phyloP scores from a whole-genome alignment of 148 eudicot species.

The Bassia scoparia region DNA sequence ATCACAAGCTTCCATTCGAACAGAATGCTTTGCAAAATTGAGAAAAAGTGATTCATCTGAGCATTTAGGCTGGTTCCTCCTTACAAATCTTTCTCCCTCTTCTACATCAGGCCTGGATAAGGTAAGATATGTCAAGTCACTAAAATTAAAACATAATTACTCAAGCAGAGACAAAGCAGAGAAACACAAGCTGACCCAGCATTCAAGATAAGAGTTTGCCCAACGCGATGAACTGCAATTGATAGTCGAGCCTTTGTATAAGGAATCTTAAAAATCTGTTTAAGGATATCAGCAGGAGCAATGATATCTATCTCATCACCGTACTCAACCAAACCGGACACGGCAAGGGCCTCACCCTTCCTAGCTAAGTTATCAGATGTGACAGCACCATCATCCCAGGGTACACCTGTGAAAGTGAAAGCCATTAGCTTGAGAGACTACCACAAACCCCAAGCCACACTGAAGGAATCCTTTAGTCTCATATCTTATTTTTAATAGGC shows the following conservation, averaged over 20 bases:
- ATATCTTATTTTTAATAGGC: too few relatives aligned
- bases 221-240: constrained; percentile 93
- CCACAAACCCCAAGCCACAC: background rate
- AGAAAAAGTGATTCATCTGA: constrained; percentile 74
- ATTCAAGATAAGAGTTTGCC: constrained; percentile 77
- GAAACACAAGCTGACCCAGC: constrained; percentile 55
- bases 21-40: constrained; percentile 98
- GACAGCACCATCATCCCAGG: constrained; percentile 60
- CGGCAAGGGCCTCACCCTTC: constrained; percentile 95
- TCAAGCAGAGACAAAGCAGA: background rate
- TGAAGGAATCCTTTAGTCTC: background rate
- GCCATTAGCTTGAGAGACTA: constrained; percentile 12
- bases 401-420: constrained; percentile 44
- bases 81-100: constrained; percentile 83
- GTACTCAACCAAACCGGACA: constrained; percentile 81
- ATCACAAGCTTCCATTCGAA: constrained; percentile 98
- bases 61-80: constrained; percentile 76
- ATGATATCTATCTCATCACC: constrained; percentile 93
- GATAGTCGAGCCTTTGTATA: constrained; percentile 85
- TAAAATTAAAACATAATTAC: background rate
- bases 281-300: constrained; percentile 90
- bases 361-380: constrained; percentile 49
- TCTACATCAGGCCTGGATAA: constrained; percentile 81
- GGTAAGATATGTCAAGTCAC: constrained; percentile 6
- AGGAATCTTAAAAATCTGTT: constrained; percentile 96